Percentiles rank a stretch among this genome's conserved stretches.
phyloP scores from a whole-genome alignment of 345 rosid genomes.

The Eucalyptus pauciflora region DNA sequence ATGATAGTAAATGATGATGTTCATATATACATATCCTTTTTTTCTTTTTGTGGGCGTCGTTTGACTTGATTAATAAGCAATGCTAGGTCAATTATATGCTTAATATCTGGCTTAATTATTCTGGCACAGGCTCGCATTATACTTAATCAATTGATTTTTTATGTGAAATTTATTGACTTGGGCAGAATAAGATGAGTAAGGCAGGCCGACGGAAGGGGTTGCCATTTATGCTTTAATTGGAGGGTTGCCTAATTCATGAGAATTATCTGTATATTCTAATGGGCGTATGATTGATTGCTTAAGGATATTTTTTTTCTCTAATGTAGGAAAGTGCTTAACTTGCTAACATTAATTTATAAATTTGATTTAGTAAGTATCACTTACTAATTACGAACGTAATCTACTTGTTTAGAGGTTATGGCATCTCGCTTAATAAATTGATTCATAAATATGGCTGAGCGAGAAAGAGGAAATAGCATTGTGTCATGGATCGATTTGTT shows the following conservation, averaged over 20 bases:
- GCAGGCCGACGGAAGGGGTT: background rate
- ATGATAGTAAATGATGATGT: background rate
- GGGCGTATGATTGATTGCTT: background rate
- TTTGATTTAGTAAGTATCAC: background rate
- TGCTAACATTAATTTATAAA: background rate
- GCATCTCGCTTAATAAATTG: background rate
- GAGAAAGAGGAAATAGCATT: too few relatives aligned
- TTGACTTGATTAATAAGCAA: background rate
- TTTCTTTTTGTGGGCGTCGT: background rate
- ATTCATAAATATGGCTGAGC: background rate
- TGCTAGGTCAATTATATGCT: background rate
- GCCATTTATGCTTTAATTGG: background rate
- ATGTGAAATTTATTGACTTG: background rate
- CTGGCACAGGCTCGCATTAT: background rate
- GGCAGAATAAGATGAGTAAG: background rate
- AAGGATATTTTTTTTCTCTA: background rate
- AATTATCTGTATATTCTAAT: background rate
- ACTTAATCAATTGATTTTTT: background rate
- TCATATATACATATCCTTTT: background rate
- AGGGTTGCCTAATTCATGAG: background rate
- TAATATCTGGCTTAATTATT: background rate
- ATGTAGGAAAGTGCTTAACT: background rate
- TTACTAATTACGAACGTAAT: background rate
- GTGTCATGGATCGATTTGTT: too few relatives aligned
- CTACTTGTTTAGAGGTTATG: background rate